phyloP scores from a whole-genome alignment of 805 yeast genomes.

The Pichia eremophila region DNA sequence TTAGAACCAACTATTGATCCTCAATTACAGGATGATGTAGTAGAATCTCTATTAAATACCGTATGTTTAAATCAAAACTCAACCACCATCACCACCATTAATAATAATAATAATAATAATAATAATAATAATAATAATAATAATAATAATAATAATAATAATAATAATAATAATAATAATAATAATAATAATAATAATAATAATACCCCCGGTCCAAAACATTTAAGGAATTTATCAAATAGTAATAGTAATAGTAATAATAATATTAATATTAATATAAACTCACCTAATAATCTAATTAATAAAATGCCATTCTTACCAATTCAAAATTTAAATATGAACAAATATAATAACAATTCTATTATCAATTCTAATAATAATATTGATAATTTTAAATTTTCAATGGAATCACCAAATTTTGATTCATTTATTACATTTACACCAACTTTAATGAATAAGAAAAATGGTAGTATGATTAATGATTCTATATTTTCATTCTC shows the following conservation, averaged over 20 bases:
- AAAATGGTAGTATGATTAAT: background rate
- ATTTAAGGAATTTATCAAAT: background rate
- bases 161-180: too few species aligned
- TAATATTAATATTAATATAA: background rate
- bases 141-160: too few species aligned
- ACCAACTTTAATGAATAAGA: background rate
- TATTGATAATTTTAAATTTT: background rate
- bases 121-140: too few species aligned
- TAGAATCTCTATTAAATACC: background rate
- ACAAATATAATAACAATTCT: background rate
- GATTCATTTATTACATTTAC: slow-evolving; percentile 6
- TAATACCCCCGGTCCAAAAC: background rate
- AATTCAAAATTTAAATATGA: background rate
- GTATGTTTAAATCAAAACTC: background rate
- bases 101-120: too few species aligned
- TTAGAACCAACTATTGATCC: background rate
- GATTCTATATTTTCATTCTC: background rate
- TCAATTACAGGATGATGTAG: background rate
- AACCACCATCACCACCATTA: too few species aligned
- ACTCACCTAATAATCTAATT: too few species aligned
- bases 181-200: too few species aligned
- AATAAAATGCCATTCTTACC: slow-evolving; percentile 4
- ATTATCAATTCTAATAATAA: background rate
- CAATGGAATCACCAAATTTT: slow-evolving; percentile 5
- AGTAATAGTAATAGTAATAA: background rate